Conservation (phyloP, 768 basidiomycete genomes). For the Leccinellum rugosiceps region DNA sequence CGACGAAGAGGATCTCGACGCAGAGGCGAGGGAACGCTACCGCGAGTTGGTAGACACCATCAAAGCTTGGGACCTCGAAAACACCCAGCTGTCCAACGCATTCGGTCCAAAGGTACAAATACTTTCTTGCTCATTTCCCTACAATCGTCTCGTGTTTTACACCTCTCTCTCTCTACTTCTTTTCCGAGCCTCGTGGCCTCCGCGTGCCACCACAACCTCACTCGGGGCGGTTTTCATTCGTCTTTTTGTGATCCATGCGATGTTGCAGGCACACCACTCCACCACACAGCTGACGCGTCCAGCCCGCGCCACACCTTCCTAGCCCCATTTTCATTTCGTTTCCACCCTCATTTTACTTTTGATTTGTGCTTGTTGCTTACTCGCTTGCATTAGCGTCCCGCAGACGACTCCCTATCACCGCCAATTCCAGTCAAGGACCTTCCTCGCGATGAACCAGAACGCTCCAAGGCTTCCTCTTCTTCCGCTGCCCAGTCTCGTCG, state of each 20-base stretch:
- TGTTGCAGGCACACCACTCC: too few species aligned
- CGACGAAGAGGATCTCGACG: conserved; percentile 61
- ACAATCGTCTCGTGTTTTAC: background rate
- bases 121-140: background rate
- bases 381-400: conserved; percentile 35
- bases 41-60: conserved; percentile 75
- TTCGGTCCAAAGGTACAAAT: conserved; percentile 62
- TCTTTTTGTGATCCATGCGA: background rate
- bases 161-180: background rate
- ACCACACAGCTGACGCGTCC: conserved; percentile 1
- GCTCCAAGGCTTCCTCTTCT: conserved; percentile 59
- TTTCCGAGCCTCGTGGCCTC: conserved; percentile 16
- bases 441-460: conserved; percentile 60
- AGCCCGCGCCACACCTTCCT: background rate
- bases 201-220: conserved; percentile 2
- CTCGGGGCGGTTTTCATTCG: background rate
- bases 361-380: conserved; percentile 7
- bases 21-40: conserved; percentile 69
- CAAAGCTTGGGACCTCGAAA: conserved; percentile 75
- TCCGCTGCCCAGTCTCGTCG: conserved; percentile 82
- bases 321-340: background rate
- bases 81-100: conserved; percentile 66
- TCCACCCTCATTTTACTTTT: background rate
- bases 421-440: conserved; percentile 45
- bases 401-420: conserved; percentile 49